A percentile compares a stretch with the other conserved stretches of the same genome.
These are phyloP conservation scores for Rubroboletus satanas DNA, from an alignment of 768 basidiomycete genomes.

Conservation along the genomic window DNA sequence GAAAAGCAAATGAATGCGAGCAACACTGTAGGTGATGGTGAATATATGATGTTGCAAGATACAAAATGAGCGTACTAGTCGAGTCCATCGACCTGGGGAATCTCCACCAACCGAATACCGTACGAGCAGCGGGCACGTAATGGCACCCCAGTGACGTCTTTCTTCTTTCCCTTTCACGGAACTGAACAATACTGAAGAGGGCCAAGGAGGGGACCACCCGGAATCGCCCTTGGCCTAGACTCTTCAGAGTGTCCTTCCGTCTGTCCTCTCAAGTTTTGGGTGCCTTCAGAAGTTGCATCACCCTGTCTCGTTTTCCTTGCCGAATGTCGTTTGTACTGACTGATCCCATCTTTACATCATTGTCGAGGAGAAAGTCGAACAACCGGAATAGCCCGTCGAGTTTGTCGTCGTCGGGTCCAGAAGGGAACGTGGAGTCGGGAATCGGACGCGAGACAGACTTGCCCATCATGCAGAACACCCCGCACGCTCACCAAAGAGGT, in stretches of 20 bases:
- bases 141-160: slow-evolving; percentile 29
- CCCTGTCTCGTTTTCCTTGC: slow-evolving; percentile 75
- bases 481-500: background rate
- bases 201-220: background rate
- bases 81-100: slow-evolving; percentile 14
- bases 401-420: slow-evolving; percentile 65
- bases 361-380: slow-evolving; percentile 91
- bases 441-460: slow-evolving; percentile 64
- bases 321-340: slow-evolving; percentile 94
- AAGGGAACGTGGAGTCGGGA: slow-evolving; percentile 74
- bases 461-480: slow-evolving; percentile 46
- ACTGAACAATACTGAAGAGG: background rate
- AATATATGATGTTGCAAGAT: slow-evolving; percentile 9
- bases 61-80: slow-evolving; percentile 19
- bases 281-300: slow-evolving; percentile 73
- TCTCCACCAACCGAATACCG: background rate
- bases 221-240: slow-evolving; percentile 32
- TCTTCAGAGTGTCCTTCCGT: slow-evolving; percentile 50
- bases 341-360: slow-evolving; percentile 86
- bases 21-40: background rate
- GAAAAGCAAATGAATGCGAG: slow-evolving; percentile 1
- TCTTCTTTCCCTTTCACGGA: slow-evolving; percentile 43
- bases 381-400: slow-evolving; percentile 83
- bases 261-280: slow-evolving; percentile 81
- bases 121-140: background rate